A percentile compares a stretch with the other conserved stretches of the same genome.
Conservation (phyloP, 2,329 filamentous ascomycete species). For the Colletotrichum sp. region DNA sequence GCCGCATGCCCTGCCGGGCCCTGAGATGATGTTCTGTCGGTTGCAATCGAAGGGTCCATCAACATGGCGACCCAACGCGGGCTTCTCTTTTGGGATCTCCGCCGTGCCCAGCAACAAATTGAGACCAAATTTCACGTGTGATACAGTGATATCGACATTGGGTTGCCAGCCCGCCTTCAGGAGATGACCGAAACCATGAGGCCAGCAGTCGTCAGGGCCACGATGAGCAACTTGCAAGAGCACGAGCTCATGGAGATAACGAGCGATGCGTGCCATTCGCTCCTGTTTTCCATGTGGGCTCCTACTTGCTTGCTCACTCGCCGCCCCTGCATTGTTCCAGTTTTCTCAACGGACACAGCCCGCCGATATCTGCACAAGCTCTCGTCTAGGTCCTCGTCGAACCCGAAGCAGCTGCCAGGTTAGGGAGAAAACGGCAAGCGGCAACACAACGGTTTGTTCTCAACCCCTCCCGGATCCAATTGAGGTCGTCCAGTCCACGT, state of each 20-base stretch:
- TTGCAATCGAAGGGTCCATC: background rate
- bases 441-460: background rate
- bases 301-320: background rate
- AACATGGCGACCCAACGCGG: background rate
- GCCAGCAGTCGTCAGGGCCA: background rate
- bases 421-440: background rate
- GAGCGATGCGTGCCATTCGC: background rate
- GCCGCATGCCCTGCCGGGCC: background rate
- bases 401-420: background rate
- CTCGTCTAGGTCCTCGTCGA: slow-evolving; percentile 8
- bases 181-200: background rate
- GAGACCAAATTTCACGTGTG: background rate
- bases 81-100: background rate
- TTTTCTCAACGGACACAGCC: slow-evolving; percentile 1
- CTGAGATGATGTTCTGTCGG: background rate
- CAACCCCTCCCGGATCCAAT: background rate
- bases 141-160: background rate
- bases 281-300: background rate
- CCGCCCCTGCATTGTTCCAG: background rate
- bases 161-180: background rate
- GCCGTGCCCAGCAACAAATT: background rate
- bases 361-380: background rate
- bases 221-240: background rate
- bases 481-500: background rate
- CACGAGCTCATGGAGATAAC: background rate